Evolutionary conservation across 2,329 filamentous ascomycete genomes (phyloP), one percentile per base, ranked within the genome.

Genomic region (Talaromyces sp.): DNA sequence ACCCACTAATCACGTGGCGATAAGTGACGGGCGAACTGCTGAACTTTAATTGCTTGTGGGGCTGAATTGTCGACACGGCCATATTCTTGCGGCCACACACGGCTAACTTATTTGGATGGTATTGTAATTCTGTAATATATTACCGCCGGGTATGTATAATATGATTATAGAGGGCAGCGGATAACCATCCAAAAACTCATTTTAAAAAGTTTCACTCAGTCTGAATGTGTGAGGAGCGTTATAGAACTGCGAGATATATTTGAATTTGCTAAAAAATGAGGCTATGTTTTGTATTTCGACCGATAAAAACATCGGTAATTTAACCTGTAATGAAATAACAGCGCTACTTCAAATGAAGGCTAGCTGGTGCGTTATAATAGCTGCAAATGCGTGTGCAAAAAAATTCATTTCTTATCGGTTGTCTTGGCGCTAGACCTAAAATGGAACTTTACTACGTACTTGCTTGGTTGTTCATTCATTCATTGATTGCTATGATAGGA

Each of bases 1-100:
- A 62, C 30, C 44, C 57, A 32, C 36, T 25, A 32, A 49, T 65
- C 65, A 67, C 65, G 65, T 67, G 65, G 11, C 27, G 65, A 66
- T 67, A 66, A 60, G 44, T 1, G 11, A 47, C 44, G 22, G 44
- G 11, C 44, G 44, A 47, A 47, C 22, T 19, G 11, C 44, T 15
- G 44, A 25, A 47, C 11, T 25, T 25, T 19, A 47, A 47, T 47
- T 25, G 13, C 10, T n/a, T 47, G 9, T 39, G 36, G 36, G 15
- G 17, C 15, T n/a, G 6, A 39, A 5, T 8, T 39, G n/a, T 5
- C 6, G 17, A n/a, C 36, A 39, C 36, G 17, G 17, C 17, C 36
- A 8, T n/a, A 1, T 39, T 8, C 17, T 39, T n/a, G 5, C 2
- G 17, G 36, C 17, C 36, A 39, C 36, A n/a, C 17, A 2, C 0